Percentiles rank a stretch among this genome's conserved stretches.
Conservation (phyloP, 2,329 filamentous ascomycete species). For the Fusarium udum region DNA sequence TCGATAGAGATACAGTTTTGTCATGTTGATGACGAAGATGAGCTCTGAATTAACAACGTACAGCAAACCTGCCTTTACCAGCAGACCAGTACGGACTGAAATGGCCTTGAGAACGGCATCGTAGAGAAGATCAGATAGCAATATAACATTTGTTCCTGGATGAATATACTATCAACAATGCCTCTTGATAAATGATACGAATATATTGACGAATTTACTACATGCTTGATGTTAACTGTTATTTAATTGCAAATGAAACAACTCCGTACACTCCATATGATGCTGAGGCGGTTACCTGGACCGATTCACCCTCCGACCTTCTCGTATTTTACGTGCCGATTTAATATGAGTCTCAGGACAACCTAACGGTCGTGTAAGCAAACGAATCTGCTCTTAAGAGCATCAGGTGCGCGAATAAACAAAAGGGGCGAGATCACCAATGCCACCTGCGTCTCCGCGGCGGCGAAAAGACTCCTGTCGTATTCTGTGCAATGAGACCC, state of each 20-base stretch:
- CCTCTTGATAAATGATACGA: neutral
- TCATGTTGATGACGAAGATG: neutral
- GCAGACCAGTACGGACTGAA: neutral
- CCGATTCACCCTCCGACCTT: conserved; percentile 13
- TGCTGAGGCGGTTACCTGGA: conserved; percentile 9
- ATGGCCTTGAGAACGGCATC: neutral
- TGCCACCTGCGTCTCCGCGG: neutral
- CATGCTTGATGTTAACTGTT: conserved; percentile 27
- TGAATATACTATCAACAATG: neutral
- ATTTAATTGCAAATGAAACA: conserved; percentile 18
- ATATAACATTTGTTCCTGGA: neutral
- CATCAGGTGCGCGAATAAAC: conserved; percentile 27
- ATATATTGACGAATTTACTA: conserved; percentile 16
- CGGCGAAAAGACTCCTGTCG: neutral
- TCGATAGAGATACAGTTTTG: neutral
- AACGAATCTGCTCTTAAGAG: conserved; percentile 22
- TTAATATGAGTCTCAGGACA: conserved; percentile 16
- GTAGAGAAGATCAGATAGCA: neutral
- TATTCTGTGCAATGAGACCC: neutral
- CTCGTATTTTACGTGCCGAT: conserved; percentile 27
- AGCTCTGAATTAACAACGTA: neutral
- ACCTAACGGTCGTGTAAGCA: conserved; percentile 22
- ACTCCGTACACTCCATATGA: conserved; percentile 27
- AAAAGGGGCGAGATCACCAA: conserved; percentile 20
- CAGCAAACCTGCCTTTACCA: neutral